Evolutionary conservation across 2,329 filamentous ascomycete species (phyloP), one percentile per base, ranked within the genome.

Genomic region (Trichoderma atroviride): DNA sequence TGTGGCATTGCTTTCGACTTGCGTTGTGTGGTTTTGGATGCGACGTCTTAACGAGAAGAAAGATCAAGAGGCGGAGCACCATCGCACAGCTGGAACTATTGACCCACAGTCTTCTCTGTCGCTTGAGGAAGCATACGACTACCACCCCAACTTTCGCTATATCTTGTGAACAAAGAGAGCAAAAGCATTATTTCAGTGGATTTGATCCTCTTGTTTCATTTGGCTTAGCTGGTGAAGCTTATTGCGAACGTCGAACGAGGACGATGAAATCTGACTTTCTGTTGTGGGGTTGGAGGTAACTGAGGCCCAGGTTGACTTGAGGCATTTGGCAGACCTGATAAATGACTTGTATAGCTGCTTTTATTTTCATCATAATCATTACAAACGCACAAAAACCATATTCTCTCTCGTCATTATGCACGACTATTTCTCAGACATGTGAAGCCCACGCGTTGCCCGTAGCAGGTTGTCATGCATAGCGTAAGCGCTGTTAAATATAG

Each of bases 111-210:
- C n/a, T 2, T 33, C 16, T 7, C 29, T 37, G 7, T 53, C 60
- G 2, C 60, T 63, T 40, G 60, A 63, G 27, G 60, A 63, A 33
- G 60, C n/a, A 13, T 63, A 63, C 16, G 60, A 63, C 60, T 53
- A 63, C 22, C 60, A 63, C 5, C 60, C 60, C 9, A 33, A 53
- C 11, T 63, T 63, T 33, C 60, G 60, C 10, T 63, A 63, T 5
- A 33, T 63, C 19, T 40, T 63, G 33, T 63, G 50, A 55, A 22
- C 9, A 22, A 4, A 50, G n/a, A 50, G n/a, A 9, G 6, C 37
- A 4, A 47, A 9, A 43, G 40, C 19, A 43, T 7, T 3, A 33
- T 7, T n/a, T 47, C 19, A n/a, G 7, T 3, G 40, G 14, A 40
- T 40, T 14, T 1, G 11, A 14, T 37, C 35, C 16, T 5, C 2